Evolutionary conservation across 2,329 filamentous ascomycete genomes (phyloP), one percentile per base, ranked within the genome.

Genomic region (Xylariaceae sp.): DNA sequence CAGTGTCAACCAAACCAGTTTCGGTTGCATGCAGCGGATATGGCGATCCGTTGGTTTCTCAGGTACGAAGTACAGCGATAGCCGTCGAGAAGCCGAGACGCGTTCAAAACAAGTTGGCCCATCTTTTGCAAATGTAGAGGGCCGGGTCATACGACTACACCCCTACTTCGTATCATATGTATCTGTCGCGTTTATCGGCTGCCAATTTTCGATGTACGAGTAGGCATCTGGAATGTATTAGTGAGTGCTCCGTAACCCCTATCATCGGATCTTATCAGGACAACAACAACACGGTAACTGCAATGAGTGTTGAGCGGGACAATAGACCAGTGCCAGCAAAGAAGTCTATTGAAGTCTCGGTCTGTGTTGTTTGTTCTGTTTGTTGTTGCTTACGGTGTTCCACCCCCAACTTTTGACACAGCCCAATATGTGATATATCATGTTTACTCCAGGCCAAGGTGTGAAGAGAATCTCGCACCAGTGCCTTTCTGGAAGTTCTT

Each of bases 21-120:
- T 18, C 48, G 44, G 53, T 52, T 58, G 35, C 56, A 44, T 17
- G 45, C 58, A 56, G 53, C 54, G 30, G 56, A 17, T 42, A 35
- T 45, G 17, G 48, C 37, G 51, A 57, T 51, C 49, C 50, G 44
- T 48, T 23, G 34, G n/a, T 49, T 49, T 53, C 35, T 10, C 35
- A 45, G 47, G 48, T 2, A 44, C 51, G 34, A 45, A 42, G 48
- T 2, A 44, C 51, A 37, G 51, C 48, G 35, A 50, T 49, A 55
- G 47, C 59, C 45, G 51, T 42, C 37, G 4, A 58, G 10, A 23
- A 37, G 42, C 39, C 34, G 23, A 51, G 44, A 34, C 30, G 37
- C 42, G 49, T 42, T 48, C 53, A 15, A 23, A 10, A 44, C 37
- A 13, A 49, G n/a, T 45, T 30, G 35, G 34, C 23, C 17, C 37